A percentile compares a stretch with the other conserved stretches of the same genome.
These are phyloP conservation scores for Neopestalotiopsis sp. DNA, from an alignment of 2,329 filamentous ascomycete species.

Conservation along the genomic window DNA sequence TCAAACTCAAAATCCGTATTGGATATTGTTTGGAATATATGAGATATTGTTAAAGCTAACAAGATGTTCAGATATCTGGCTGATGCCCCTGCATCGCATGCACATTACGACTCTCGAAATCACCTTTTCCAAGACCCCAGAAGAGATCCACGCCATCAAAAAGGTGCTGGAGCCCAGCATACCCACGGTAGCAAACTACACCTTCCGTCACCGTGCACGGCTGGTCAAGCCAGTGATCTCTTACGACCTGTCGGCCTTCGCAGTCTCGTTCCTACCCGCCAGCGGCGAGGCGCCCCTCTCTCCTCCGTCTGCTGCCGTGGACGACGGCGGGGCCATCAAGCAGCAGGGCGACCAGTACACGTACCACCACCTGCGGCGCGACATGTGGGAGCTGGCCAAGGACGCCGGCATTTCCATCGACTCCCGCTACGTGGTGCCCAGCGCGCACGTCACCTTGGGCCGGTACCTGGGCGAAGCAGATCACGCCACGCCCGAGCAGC, in stretches of 20 bases:
- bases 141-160: constrained; percentile 70
- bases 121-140: constrained; percentile 75
- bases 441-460: constrained; percentile 86
- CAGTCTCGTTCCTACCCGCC: constrained; percentile 85
- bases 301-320: constrained; percentile 44
- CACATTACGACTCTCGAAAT: constrained; percentile 89
- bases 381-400: constrained; percentile 69
- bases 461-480: constrained; percentile 76
- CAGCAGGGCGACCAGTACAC: constrained; percentile 71
- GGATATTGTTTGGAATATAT: too few species aligned
- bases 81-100: constrained; percentile 79
- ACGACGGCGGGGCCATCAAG: constrained; percentile 38
- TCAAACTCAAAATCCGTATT: too few species aligned
- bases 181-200: constrained; percentile 67
- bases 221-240: constrained; percentile 84
- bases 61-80: constrained; percentile 71
- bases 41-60: background rate
- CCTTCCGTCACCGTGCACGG: constrained; percentile 69
- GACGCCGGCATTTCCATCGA: constrained; percentile 71
- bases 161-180: constrained; percentile 60
- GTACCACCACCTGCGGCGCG: constrained; percentile 88
- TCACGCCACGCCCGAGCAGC: constrained; percentile 61
- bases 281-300: constrained; percentile 59
- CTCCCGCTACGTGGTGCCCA: constrained; percentile 86
- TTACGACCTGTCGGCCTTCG: constrained; percentile 84